Evolutionary conservation across 2,329 filamentous ascomycete species (phyloP).

Genomic region (Xylaria sp.): DNA sequence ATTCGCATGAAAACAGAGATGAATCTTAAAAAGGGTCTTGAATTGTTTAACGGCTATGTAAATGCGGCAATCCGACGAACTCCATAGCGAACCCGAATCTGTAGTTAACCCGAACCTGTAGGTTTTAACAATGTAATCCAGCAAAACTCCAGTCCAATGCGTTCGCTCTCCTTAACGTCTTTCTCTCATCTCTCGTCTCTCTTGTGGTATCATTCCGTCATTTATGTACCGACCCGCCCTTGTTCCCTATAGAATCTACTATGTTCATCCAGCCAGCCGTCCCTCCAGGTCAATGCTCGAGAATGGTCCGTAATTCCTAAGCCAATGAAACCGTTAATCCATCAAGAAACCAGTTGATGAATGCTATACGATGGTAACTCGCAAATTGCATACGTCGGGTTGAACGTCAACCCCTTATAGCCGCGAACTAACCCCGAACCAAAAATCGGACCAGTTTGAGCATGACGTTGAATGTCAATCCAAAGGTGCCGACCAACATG

Average conservation of each 20-base stretch:
- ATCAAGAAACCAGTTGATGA: constrained; percentile 9
- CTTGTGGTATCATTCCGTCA: constrained; percentile 25
- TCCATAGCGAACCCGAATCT: constrained; percentile 1
- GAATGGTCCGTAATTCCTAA: neutral
- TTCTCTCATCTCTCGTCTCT: neutral
- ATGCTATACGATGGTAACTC: neutral
- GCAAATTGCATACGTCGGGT: neutral
- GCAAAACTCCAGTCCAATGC: constrained; percentile 36
- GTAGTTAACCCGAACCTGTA: neutral
- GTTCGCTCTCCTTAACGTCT: neutral
- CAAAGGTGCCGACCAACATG: constrained; percentile 59
- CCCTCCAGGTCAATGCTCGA: neutral
- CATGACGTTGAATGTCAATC: constrained; percentile 54
- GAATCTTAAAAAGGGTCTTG: neutral
- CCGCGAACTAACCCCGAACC: neutral
- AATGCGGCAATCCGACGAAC: constrained; percentile 20
- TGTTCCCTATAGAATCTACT: neutral
- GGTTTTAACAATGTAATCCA: constrained; percentile 6
- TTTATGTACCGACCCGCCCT: neutral
- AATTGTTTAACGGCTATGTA: constrained; percentile 18
- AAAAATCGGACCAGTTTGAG: constrained; percentile 40
- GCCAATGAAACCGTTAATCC: neutral
- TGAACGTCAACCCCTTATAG: neutral
- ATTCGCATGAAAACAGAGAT: too few relatives aligned
- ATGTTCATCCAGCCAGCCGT: neutral